Percentiles rank a stretch among this genome's conserved stretches.
These are phyloP conservation scores for Raddia distichophylla DNA, from an alignment of 176 grass and related monocot genomes.

Conservation along the genomic window DNA sequence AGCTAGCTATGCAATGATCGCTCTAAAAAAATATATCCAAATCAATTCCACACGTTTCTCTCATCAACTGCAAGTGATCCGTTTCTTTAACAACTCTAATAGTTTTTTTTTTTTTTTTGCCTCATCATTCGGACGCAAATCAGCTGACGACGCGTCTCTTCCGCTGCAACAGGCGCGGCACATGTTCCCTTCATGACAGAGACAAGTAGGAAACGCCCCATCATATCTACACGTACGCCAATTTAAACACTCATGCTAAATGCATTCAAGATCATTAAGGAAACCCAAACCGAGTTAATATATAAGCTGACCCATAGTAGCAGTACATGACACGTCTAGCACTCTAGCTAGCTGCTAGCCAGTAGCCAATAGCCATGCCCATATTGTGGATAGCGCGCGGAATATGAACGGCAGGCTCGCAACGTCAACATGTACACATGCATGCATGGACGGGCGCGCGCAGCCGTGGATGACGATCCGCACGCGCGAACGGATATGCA, in stretches of 20 bases:
- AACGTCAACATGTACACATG: neutral
- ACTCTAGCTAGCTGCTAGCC: no score
- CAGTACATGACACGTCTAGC: no score
- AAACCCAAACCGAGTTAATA: neutral
- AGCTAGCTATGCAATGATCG: no score
- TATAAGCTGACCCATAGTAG: no score
- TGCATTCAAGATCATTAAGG: no score
- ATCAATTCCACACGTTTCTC: neutral
- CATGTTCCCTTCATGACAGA: neutral
- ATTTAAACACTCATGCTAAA: no score
- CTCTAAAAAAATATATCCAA: neutral
- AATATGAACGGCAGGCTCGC: neutral
- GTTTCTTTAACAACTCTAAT: neutral
- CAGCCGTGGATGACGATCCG: neutral
- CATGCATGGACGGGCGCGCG: neutral
- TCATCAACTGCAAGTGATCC: neutral
- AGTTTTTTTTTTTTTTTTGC: neutral
- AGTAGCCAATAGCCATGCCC: neutral
- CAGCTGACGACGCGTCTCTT: neutral
- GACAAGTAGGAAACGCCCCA: no score
- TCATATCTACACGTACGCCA: no score
- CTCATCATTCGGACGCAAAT: neutral
- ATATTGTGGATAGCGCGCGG: slow-evolving; percentile 16
- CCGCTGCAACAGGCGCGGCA: neutral
- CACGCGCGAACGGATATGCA: neutral